Percentiles rank a stretch among this genome's conserved stretches.
These are phyloP conservation scores for Limtongia smithiae DNA, from an alignment of 805 yeast genomes.

Conservation along the genomic window DNA sequence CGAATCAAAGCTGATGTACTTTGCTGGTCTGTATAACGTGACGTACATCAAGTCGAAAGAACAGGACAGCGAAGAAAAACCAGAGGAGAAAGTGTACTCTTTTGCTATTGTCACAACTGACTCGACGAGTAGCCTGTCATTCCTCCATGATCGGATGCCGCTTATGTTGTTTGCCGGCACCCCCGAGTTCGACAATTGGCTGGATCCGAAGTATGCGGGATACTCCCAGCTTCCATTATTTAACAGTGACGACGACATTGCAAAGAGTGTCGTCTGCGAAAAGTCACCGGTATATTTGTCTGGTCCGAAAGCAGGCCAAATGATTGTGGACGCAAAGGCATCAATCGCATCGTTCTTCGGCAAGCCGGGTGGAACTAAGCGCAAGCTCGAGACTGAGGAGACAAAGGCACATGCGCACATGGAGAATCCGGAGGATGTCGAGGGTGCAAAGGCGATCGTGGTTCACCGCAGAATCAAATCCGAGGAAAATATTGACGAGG, in stretches of 20 bases:
- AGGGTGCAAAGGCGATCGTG: too few species aligned
- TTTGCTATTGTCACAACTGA: constrained; percentile 60
- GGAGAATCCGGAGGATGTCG: too few species aligned
- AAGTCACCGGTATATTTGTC: constrained; percentile 23
- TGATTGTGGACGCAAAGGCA: not conserved
- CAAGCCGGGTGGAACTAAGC: too few species aligned
- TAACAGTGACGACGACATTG: constrained; percentile 30
- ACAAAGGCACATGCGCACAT: too few species aligned
- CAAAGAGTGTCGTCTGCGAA: not conserved
- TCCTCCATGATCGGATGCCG: constrained; percentile 82
- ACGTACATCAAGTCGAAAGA: constrained; percentile 30
- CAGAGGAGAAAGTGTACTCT: constrained; percentile 16
- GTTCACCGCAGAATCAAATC: too few species aligned
- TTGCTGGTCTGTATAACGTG: constrained; percentile 56
- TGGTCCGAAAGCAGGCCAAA: constrained; percentile 17
- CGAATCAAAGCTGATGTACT: constrained; percentile 48
- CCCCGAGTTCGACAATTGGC: constrained; percentile 62
- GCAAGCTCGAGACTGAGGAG: too few species aligned
- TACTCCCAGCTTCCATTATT: constrained; percentile 48
- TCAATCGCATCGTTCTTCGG: too few species aligned
- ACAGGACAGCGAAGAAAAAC: constrained; percentile 35
- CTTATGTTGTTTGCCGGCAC: constrained; percentile 54
- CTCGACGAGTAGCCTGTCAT: constrained; percentile 56
- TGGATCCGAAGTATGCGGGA: constrained; percentile 47
- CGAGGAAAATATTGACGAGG: too few species aligned